These are phyloP conservation scores for Suillus tomentosus DNA, from an alignment of 768 basidiomycete genomes.

Conservation along the genomic window DNA sequence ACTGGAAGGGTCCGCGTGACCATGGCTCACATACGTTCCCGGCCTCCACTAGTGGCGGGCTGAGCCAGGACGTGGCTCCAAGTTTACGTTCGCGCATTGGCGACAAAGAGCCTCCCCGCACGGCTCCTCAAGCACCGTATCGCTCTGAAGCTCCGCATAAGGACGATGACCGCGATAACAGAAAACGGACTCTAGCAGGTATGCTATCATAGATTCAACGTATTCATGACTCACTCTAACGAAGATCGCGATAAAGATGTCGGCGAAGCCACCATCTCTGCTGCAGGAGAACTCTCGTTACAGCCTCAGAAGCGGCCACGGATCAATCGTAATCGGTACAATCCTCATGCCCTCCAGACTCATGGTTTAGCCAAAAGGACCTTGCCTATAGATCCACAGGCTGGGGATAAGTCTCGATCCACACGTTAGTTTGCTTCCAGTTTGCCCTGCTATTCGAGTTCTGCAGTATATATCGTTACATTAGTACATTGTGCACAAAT, in stretches of 20 bases:
- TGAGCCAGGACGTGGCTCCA: conserved; percentile 26
- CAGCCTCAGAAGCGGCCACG: conserved; percentile 62
- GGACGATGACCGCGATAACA: conserved; percentile 67
- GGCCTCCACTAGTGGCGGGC: conserved; percentile 21
- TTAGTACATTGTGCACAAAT: conserved; percentile 17
- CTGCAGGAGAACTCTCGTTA: conserved; percentile 38
- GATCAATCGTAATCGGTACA: conserved; percentile 57
- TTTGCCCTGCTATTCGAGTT: conserved; percentile 12
- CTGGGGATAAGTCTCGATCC: conserved; percentile 53
- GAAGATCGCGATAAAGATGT: conserved; percentile 68
- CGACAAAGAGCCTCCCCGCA: conserved; percentile 53
- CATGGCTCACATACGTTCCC: conserved; percentile 29
- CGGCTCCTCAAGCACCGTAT: conserved; percentile 46
- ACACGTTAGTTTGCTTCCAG: conserved; percentile 12
- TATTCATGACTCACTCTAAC: conserved; percentile 14
- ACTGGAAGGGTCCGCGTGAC: conserved; percentile 49
- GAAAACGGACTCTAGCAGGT: conserved; percentile 76
- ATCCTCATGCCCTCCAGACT: conserved; percentile 30
- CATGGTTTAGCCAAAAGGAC: conserved; percentile 57
- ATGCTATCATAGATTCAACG: conserved; percentile 25
- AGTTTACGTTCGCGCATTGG: conserved; percentile 61
- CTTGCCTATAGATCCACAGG: conserved; percentile 63
- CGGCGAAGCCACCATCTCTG: conserved; percentile 37
- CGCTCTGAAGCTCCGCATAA: conserved; percentile 46
- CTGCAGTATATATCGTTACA: conserved; percentile 21